These are phyloP conservation scores for Fusarium nelsonii DNA, from an alignment of 2,329 filamentous ascomycete species.

Conservation along the genomic window DNA sequence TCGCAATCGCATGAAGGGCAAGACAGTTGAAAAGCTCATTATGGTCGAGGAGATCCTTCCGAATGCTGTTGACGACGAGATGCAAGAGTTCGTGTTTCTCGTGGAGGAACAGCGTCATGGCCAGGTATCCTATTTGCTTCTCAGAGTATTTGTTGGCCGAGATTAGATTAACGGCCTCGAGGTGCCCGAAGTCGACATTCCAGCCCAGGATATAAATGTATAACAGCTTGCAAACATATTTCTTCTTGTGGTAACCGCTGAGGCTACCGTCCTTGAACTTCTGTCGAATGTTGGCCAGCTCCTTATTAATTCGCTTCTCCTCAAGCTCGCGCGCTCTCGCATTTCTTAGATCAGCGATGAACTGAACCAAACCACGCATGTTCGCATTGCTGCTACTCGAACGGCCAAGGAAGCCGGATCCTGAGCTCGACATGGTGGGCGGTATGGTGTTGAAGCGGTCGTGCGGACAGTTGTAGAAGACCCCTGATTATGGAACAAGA, in stretches of 20 bases:
- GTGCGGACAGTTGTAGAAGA: slow-evolving; percentile 37
- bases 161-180: slow-evolving; percentile 97
- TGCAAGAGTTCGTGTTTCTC: slow-evolving; percentile 97
- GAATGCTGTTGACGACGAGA: slow-evolving; percentile 97
- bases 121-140: slow-evolving; percentile 98
- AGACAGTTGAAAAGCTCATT: slow-evolving; percentile 98
- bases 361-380: slow-evolving; percentile 91
- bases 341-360: slow-evolving; percentile 96
- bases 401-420: slow-evolving; percentile 73
- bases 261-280: slow-evolving; percentile 97
- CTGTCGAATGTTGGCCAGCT: slow-evolving; percentile 96
- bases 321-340: slow-evolving; percentile 94
- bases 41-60: slow-evolving; percentile 93
- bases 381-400: slow-evolving; percentile 74
- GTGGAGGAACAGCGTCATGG: slow-evolving; percentile 96
- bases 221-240: slow-evolving; percentile 99
- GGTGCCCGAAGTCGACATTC: slow-evolving; percentile 98
- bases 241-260: slow-evolving; percentile 99
- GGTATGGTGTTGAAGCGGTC: slow-evolving; percentile 22
- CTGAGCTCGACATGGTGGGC: slow-evolving; percentile 66
- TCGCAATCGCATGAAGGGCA: slow-evolving; percentile 96
- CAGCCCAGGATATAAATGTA: slow-evolving; percentile 99
- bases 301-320: slow-evolving; percentile 99
- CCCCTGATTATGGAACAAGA: slow-evolving; percentile 43
- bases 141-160: slow-evolving; percentile 98